Evolutionary conservation across 257 asterid species (phyloP).

Genomic region (Solanum pimpinellifolium): DNA sequence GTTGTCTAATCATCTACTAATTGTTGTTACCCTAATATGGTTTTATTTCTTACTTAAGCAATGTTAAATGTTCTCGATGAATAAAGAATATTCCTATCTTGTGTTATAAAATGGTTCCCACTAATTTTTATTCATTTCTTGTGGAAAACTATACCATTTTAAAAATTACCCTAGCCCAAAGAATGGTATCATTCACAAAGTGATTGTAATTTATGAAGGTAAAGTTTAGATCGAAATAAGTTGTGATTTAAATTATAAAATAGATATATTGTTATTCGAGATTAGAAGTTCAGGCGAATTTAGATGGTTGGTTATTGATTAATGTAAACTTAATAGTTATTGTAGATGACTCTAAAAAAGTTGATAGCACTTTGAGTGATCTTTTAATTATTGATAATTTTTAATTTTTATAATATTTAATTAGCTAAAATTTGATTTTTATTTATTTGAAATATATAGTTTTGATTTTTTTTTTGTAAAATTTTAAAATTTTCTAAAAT

Average conservation of each 20-base stretch:
- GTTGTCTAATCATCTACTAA: not conserved
- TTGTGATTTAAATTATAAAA: not conserved
- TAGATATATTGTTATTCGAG: not conserved
- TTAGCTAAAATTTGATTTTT: not conserved
- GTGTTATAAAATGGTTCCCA: not conserved
- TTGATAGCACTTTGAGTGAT: not conserved
- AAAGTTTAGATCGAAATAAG: not conserved
- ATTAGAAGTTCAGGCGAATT: accelerated
- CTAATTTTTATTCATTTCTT: not conserved
- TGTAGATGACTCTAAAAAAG: too few species aligned
- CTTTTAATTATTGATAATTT: not conserved
- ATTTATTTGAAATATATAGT: not conserved
- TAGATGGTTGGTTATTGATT: not conserved
- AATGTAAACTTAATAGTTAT: not conserved
- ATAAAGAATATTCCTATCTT: not conserved
- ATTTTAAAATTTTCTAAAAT: not conserved
- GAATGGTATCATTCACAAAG: not conserved
- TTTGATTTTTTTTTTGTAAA: not conserved
- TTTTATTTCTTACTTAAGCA: not conserved
- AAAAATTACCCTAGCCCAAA: not conserved
- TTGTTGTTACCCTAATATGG: not conserved
- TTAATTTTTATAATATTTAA: not conserved
- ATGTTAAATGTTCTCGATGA: not conserved
- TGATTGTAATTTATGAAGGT: not conserved
- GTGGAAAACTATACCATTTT: not conserved